Base-by-base conservation (phyloP, 805 yeast species). In the Hanseniaspora singularis region DNA sequence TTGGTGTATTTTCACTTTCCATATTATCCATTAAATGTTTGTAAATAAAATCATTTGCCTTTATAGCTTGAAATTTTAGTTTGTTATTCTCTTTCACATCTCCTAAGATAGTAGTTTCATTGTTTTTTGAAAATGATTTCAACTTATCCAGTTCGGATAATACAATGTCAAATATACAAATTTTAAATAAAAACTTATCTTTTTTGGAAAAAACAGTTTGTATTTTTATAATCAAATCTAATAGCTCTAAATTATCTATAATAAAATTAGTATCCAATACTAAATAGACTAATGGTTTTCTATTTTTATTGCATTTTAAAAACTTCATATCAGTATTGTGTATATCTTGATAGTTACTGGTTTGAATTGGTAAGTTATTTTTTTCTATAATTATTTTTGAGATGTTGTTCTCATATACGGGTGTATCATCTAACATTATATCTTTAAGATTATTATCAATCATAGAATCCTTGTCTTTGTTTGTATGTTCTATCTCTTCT, bases 111-210 rank as follows among this genome's bases (percentile, higher is more conserved):
- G n/a, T n/a, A 18, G 12, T 14, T 15, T 24, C 38, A n/a, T n/a
- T 19, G 4, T 20, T 27, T 18, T 15, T 20, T 28, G 15, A 3
- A 15, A 11, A 16, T 19, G 34, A 40, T 18, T 44, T 44, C n/a
- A 44, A 18, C 8, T 37, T 39, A 12, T 44, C 48, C 12, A 44
- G 38, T 16, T 44, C 48, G 7, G 48, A 37, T 23, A 44, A 15
- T 2, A 44, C 48, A n/a, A 33, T 44, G 12, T 44, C 48, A 37
- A 44, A 38, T 16, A 44, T 20, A n/a, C 48, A 44, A 19, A 44
- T 18, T 37, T 44, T 44, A 11, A 44, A 37, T 24, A 44, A 18
- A 10, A 11, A 14, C 31, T 37, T 30, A 11, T 24, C 15, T 24
- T n/a, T 44, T 5, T 7, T 22, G 5, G 11, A 16, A 16, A 44